Percentiles rank a stretch among this genome's conserved stretches.
phyloP scores from a whole-genome alignment of 768 basidiomycete genomes.

The Calocera viscosa region DNA sequence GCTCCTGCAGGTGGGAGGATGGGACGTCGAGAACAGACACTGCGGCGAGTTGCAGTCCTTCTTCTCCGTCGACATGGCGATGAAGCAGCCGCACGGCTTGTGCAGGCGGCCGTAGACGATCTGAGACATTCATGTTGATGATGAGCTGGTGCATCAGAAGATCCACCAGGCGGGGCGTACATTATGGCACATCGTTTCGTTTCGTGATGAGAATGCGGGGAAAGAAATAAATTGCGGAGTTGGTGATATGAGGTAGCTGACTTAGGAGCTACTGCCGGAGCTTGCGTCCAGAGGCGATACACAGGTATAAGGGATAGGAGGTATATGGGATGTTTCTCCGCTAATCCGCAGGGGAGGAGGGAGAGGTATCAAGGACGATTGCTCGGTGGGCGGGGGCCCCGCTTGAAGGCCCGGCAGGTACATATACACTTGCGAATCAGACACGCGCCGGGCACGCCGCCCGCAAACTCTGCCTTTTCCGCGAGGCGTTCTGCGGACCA shows the following conservation, averaged over 20 bases:
- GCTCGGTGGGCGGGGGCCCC: not conserved
- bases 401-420: not conserved
- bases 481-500: too few species aligned
- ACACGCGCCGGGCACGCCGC: too few species aligned
- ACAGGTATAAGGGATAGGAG: not conserved
- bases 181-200: not conserved
- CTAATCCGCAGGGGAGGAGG: not conserved
- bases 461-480: too few species aligned
- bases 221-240: not conserved
- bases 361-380: not conserved
- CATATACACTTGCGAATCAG: not conserved
- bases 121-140: not conserved
- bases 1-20: not conserved
- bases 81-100: not conserved
- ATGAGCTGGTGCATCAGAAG: too few species aligned
- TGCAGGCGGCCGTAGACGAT: constrained; percentile 3
- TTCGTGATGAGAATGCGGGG: not conserved
- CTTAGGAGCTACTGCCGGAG: too few species aligned
- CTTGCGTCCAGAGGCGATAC: not conserved
- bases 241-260: too few species aligned
- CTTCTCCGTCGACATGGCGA: constrained; percentile 1
- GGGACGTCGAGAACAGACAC: not conserved
- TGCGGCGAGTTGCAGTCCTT: not conserved
- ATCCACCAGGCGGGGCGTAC: not conserved
- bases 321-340: not conserved